Evolutionary conservation across 345 rosid genomes (phyloP).

Genomic region (Citrus unshiu): DNA sequence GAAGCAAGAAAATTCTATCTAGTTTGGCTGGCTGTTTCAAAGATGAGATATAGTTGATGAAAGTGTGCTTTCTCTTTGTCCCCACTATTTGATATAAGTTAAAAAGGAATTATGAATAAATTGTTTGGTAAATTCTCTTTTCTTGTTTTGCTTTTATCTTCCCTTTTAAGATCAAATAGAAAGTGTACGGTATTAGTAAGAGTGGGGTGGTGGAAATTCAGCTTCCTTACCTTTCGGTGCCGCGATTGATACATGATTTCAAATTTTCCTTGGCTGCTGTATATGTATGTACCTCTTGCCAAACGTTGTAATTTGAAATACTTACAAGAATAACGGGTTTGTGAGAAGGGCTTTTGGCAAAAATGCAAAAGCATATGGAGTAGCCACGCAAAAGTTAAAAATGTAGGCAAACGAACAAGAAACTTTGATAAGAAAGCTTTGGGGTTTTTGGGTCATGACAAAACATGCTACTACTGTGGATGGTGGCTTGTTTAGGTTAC

Average conservation of each 20-base stretch:
- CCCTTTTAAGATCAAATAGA: background rate
- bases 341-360: too few relatives aligned
- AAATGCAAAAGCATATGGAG: background rate
- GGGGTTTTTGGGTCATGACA: background rate
- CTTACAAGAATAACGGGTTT: too few relatives aligned
- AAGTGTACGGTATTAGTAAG: background rate
- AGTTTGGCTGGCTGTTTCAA: too few relatives aligned
- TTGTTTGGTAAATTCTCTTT: conserved; percentile 3
- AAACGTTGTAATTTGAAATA: too few relatives aligned
- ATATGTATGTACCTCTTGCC: too few relatives aligned
- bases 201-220: background rate
- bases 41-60: background rate
- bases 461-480: background rate
- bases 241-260: background rate
- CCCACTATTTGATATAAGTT: background rate
- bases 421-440: background rate
- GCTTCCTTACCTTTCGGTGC: conserved; percentile 18
- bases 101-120: background rate
- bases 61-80: background rate
- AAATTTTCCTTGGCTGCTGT: too few relatives aligned
- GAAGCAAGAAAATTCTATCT: too few relatives aligned
- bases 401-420: background rate
- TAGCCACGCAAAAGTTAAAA: background rate
- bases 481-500: conserved; percentile 5
- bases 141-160: background rate